These are phyloP conservation scores for Micractinium sp. DNA, from an alignment of 139 green algal species.

Conservation along the genomic window DNA sequence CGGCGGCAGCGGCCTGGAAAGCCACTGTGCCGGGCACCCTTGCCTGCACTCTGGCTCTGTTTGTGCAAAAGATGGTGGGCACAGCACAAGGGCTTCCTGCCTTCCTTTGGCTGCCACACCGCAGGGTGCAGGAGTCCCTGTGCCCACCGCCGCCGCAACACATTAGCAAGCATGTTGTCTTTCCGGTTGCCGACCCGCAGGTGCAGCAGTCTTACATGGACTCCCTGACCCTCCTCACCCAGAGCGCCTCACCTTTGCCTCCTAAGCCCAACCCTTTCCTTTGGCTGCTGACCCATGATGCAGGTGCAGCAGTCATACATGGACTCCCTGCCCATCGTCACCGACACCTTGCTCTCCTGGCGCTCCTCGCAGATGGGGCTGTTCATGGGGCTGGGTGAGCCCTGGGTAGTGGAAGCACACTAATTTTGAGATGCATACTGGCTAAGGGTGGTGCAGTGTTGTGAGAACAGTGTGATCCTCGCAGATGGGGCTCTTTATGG, in stretches of 20 bases:
- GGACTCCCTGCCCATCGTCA: conserved; percentile 56
- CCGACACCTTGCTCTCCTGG: conserved; percentile 45
- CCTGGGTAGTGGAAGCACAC: background rate
- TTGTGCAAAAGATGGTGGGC: conserved; percentile 51
- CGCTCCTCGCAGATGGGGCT: conserved; percentile 27
- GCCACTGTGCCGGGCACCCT: conserved; percentile 31
- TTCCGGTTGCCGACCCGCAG: background rate
- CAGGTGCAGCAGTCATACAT: conserved; percentile 54
- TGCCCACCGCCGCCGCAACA: background rate
- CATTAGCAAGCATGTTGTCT: background rate
- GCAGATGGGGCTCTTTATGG: background rate
- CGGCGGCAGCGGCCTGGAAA: conserved; percentile 7
- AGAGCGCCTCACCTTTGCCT: no score
- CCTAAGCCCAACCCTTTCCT: no score
- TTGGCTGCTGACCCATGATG: no score
- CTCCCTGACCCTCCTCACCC: background rate
- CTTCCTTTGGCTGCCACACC: no score
- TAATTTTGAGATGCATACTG: background rate
- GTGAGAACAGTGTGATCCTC: background rate
- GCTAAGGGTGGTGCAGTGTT: background rate
- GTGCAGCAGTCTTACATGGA: conserved; percentile 3
- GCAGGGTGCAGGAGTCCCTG: background rate
- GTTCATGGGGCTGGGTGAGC: conserved; percentile 48
- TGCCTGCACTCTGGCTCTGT: conserved; percentile 41
- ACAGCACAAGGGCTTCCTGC: no score